Evolutionary conservation across 352 stramenopile genomes (phyloP).

Genomic region (Phytophthora pinifolia): DNA sequence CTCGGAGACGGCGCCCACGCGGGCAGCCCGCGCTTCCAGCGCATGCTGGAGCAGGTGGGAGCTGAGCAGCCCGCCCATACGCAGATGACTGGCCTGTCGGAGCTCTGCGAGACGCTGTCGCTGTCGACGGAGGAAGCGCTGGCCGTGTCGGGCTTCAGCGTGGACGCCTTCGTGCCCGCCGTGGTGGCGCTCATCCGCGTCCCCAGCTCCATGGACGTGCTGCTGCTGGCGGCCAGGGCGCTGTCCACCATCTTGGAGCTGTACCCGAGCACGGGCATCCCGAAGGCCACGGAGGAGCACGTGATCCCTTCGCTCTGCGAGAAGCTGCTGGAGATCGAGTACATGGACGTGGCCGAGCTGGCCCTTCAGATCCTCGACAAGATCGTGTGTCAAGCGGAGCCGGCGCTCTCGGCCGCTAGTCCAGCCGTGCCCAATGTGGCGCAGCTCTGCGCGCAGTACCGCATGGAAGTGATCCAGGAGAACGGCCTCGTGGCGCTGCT

Average conservation of each 20-base stretch:
- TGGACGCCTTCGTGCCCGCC: slow-evolving; percentile 56
- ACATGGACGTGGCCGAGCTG: slow-evolving; percentile 81
- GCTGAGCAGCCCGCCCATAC: slow-evolving; percentile 31
- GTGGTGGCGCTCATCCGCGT: slow-evolving; percentile 43
- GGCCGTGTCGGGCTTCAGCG: slow-evolving; percentile 59
- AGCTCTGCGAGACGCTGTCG: slow-evolving; percentile 70
- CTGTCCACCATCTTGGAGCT: slow-evolving; percentile 62
- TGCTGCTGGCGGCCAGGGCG: slow-evolving; percentile 57
- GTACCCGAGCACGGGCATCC: slow-evolving; percentile 41
- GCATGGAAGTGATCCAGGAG: slow-evolving; percentile 46
- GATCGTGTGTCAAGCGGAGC: slow-evolving; percentile 42
- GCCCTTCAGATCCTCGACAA: slow-evolving; percentile 67
- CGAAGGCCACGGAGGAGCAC: slow-evolving; percentile 42
- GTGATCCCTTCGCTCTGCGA: slow-evolving; percentile 63
- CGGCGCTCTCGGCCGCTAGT: neutral
- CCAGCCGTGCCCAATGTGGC: slow-evolving; percentile 4
- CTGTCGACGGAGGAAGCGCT: slow-evolving; percentile 70
- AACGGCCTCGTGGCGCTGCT: slow-evolving; percentile 70
- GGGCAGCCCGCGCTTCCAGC: slow-evolving; percentile 39
- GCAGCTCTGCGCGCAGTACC: slow-evolving; percentile 34
- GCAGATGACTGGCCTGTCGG: slow-evolving; percentile 53
- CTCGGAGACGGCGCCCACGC: slow-evolving; percentile 27
- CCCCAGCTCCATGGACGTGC: slow-evolving; percentile 57
- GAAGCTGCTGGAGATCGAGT: slow-evolving; percentile 79
- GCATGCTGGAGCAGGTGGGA: slow-evolving; percentile 43